Conservation (phyloP, 306 rosid genomes). For the Quercus bicolor region DNA sequence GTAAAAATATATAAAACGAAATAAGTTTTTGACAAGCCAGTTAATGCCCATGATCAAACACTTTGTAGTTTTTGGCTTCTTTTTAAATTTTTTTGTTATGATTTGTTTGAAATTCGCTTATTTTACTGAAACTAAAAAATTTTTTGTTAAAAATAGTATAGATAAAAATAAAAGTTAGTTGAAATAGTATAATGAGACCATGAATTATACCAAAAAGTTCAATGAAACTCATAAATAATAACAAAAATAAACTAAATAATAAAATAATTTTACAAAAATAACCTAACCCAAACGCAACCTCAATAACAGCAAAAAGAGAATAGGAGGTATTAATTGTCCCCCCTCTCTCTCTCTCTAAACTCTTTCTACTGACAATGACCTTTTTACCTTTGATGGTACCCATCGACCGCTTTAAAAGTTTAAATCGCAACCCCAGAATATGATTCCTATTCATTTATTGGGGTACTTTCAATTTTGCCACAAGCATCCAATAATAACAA, state of each 20-base stretch:
- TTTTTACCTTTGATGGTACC: too few relatives aligned
- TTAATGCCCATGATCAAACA: background rate
- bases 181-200: accelerated
- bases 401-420: too few relatives aligned
- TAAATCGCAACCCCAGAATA: background rate
- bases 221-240: accelerated
- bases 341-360: background rate
- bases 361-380: background rate
- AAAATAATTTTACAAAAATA: too few relatives aligned
- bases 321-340: background rate
- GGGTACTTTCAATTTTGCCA: background rate
- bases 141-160: accelerated
- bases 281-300: accelerated
- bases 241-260: too few relatives aligned
- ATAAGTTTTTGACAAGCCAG: background rate
- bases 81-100: background rate
- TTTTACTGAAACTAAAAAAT: accelerated
- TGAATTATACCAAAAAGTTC: too few relatives aligned
- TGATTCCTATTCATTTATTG: background rate
- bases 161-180: too few relatives aligned
- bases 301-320: too few relatives aligned
- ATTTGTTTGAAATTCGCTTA: accelerated
- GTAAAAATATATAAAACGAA: background rate
- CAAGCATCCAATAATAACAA: too few relatives aligned
- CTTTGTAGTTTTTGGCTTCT: background rate